Evolutionary conservation across 495 filamentous ascomycete species (phyloP), one percentile per base, ranked within the genome.

Genomic region (Aspergillus diversus): DNA sequence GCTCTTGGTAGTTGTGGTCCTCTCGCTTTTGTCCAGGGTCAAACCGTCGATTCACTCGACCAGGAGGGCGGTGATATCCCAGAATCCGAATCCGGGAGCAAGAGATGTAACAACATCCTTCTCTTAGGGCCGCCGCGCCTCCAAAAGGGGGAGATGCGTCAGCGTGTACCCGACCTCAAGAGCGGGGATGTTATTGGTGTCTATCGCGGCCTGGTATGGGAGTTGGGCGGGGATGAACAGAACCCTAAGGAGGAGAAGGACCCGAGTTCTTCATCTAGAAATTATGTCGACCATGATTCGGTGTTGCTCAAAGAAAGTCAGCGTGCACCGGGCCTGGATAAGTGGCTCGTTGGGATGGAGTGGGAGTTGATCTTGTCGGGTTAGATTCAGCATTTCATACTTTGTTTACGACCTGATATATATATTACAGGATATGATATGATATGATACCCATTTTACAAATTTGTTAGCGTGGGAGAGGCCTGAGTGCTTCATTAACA

Each of bases 321-420:
- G 16, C 52, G 37, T 9, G 4, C 5, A 15, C 27, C 58, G 13
- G 54, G 47, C 39, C 21, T 33, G 27, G 65, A 64, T 15, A 68
- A 59, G 39, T 81, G 78, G 77, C 64, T 74, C 11, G 69, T 81
- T 33, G 73, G 65, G n/a, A 73, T 77, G 69, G 76, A 81, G 58
- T 81, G 78, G 78, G 75, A 78, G 47, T 27, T 78, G 15, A 31
- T 80, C 34, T 60, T 39, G 27, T 49, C 31, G 27, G 54, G 34
- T 3, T 53, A 33, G 27, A 51, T 4, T n/a, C n/a, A n/a, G 11
- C 33, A 43, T 33, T 54, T 34, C 32, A 33, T 50, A 21, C 11
- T 2, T 27, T 50, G 9, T 50, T 50, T 43, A 43, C 39, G 39
- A 5, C 11, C 17, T 51, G 6, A 60, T 52, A 5, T 4, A 49